Evolutionary conservation across 305 asterid genomes (phyloP), one percentile per base, ranked within the genome.

Genomic region (Rubia peregrina): DNA sequence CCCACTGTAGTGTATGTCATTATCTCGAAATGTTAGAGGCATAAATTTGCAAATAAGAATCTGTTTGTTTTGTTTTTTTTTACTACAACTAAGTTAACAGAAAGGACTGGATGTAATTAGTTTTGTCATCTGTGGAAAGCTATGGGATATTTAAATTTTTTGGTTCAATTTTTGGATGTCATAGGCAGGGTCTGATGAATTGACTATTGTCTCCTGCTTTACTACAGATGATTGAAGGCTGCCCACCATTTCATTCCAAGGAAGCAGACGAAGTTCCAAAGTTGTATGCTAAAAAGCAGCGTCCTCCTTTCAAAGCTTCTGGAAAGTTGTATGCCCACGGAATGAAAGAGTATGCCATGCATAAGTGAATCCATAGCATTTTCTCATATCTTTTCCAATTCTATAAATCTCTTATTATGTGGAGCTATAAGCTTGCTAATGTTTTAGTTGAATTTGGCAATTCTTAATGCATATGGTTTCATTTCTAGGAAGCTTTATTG

Each of bases 301-400:
- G 85, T 38, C 88, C 86, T 44, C 86, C 86, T 73, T 80, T 84
- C 69, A 76, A 70, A 70, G 85, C 88, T 61, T 67, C 82, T 1
- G 55, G 69, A 0, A 84, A 82, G 73, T 70, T 63, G 70, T 84
- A 84, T 80, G 82, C 82, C 64, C 85, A 84, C 75, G 88, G 88
- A 64, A 69, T 84, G 61, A 91, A 80, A 82, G 90, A 85, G 98
- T 91, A 81, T n/a, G 90, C 65, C 11, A 67, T 60, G 46, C 53
- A 22, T 69, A 5, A 49, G 22, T 61, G 55, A 30, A 24, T 21
- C 36, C 36, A 71, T 57, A 26, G 57, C n/a, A 16, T 5, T 49
- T 41, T 33, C 21, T 26, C 9, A 30, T 1, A 68, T 64, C 57
- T 40, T 16, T 33, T n/a, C 19, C 51, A 1, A 30, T 60, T 36